These are phyloP conservation scores for Gamarada debralockiae DNA, from an alignment of 495 filamentous ascomycete genomes.

Conservation along the genomic window DNA sequence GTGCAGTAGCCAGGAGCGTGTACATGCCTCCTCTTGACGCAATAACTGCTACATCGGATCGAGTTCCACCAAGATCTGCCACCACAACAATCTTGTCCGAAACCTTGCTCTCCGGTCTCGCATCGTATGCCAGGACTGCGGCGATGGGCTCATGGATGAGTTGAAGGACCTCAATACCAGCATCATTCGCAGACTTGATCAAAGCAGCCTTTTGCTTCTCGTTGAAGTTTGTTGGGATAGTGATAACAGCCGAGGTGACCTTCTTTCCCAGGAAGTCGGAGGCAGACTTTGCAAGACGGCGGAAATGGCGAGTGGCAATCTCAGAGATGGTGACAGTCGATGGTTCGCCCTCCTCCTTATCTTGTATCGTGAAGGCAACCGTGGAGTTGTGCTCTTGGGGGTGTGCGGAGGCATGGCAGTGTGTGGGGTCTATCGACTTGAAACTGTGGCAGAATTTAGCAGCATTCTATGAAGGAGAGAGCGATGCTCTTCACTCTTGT, in stretches of 20 bases:
- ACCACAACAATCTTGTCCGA: slow-evolving; percentile 89
- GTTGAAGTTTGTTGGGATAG: slow-evolving; percentile 88
- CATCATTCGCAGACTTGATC: slow-evolving; percentile 69
- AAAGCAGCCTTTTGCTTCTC: slow-evolving; percentile 82
- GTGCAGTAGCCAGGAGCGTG: slow-evolving; percentile 86
- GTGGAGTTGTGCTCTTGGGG: slow-evolving; percentile 70
- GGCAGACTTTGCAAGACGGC: slow-evolving; percentile 76
- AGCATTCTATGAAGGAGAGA: not conserved
- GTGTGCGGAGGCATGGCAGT: slow-evolving; percentile 90
- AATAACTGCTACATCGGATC: slow-evolving; percentile 87
- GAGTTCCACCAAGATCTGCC: slow-evolving; percentile 87
- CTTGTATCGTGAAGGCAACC: slow-evolving; percentile 79
- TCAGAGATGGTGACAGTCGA: slow-evolving; percentile 78
- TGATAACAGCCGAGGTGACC: slow-evolving; percentile 88
- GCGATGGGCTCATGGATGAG: slow-evolving; percentile 92
- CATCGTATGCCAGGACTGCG: slow-evolving; percentile 88
- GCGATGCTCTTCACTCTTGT: slow-evolving; percentile 60
- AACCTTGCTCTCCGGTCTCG: slow-evolving; percentile 67
- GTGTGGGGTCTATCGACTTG: slow-evolving; percentile 92
- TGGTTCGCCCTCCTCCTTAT: slow-evolving; percentile 63
- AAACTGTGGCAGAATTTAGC: slow-evolving; percentile 46
- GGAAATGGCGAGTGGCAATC: slow-evolving; percentile 81
- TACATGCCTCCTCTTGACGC: slow-evolving; percentile 94
- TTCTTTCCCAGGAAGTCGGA: slow-evolving; percentile 88
- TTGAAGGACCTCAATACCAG: slow-evolving; percentile 86